Evolutionary conservation across 257 asterid species (phyloP).

Genomic region (Salvia rosmarinus): DNA sequence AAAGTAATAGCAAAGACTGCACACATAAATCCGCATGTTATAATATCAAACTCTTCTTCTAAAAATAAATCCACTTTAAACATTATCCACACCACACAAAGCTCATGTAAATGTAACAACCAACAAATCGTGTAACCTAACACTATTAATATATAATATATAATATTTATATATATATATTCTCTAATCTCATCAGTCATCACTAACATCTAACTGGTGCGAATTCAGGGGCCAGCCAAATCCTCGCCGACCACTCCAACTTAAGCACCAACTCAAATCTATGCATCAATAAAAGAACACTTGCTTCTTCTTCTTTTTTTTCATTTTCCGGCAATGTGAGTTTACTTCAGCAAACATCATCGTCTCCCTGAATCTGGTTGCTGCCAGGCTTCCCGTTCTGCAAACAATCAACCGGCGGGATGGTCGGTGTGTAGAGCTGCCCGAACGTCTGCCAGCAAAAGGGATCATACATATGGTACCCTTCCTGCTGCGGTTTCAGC

Average conservation of each 20-base stretch:
- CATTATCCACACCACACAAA: constrained; percentile 24
- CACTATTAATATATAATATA: constrained; percentile 13
- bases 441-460: constrained; percentile 91
- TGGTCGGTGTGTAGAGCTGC: constrained; percentile 66
- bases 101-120: constrained; percentile 25
- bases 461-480: constrained; percentile 83
- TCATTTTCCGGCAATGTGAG: neutral
- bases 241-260: constrained; percentile 68
- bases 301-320: neutral
- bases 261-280: constrained; percentile 34
- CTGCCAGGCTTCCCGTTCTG: constrained; percentile 73
- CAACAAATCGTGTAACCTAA: constrained; percentile 38
- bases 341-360: constrained; percentile 58
- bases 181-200: constrained; percentile 33
- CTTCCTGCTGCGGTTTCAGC: constrained; percentile 60
- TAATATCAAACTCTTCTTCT: neutral
- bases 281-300: too few relatives aligned
- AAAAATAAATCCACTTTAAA: neutral
- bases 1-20: too few relatives aligned
- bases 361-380: constrained; percentile 60
- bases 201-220: constrained; percentile 29
- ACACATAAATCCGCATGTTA: too few relatives aligned
- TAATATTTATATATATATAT: too few relatives aligned
- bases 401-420: constrained; percentile 78
- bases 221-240: constrained; percentile 49